Base-by-base conservation (phyloP, 2,329 filamentous ascomycete species). In the Pseudogymnoascus pannorum region DNA sequence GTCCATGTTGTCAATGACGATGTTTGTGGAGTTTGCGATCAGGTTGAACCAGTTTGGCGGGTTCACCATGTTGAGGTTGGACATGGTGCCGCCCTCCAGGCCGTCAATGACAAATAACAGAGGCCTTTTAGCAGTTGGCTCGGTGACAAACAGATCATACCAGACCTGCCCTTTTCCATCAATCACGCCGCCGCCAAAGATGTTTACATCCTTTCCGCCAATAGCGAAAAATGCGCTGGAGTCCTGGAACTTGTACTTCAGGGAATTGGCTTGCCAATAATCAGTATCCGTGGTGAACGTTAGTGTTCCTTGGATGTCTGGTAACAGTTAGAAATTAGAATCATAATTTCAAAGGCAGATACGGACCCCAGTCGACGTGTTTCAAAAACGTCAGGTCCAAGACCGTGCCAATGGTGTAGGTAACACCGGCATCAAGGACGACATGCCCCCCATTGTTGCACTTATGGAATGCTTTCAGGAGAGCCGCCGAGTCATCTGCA, bases 251-350 rank as follows among this genome's bases (percentile, higher is more conserved):
- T 75, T 76, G 24, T 86, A 84, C 61, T 80, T 79, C 77, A 88
- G 89, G 42, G 79, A 77, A 67, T 88, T 79, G 7, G 77, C 78
- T 64, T 86, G 79, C 87, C 87, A 89, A 72, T 89, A 89, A 65
- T 83, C 79, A 1, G 85, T 86, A 69, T 90, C 84, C 58, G 86
- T 80, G 61, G 81, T 82, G 73, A 89, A 89, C 61, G 81, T 75
- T 18, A 88, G 78, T 20, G 78, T 79, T 20, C 83, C 85, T 67
- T 81, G 79, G 63, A 85, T 80, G 64, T 83, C 81, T 82, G 62
- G 20, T 60, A 29, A 2, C 33, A 29, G 42, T 60, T 20, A 57
- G 36, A 11, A 35, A 16, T 61, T 24, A 24, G 33, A 14, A 11
- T 5, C 42, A 18, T 16, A 11, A 20, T 35, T 36, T 24, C 20